Percentiles rank a stretch among this genome's conserved stretches.
Conservation (phyloP, 345 rosid species). For the Populus simonii region DNA sequence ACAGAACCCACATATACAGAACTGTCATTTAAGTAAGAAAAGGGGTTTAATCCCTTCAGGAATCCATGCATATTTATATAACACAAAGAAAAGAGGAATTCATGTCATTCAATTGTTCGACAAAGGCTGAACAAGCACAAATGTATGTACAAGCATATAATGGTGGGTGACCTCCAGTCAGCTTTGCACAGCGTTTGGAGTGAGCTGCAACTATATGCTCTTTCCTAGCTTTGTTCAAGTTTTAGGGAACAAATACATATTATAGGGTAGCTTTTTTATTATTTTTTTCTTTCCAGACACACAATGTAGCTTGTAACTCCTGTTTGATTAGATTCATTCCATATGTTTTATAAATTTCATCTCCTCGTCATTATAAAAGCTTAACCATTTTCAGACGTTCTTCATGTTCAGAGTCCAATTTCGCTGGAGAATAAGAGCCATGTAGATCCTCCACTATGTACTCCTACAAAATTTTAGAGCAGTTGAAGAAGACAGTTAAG, state of each 20-base stretch:
- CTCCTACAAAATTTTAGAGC: slow-evolving; percentile 41
- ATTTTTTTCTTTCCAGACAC: background rate
- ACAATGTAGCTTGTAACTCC: slow-evolving; percentile 3
- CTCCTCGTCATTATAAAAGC: slow-evolving; percentile 47
- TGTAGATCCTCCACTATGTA: slow-evolving; percentile 90
- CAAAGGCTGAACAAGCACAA: background rate
- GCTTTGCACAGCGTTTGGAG: background rate
- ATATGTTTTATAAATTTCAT: background rate
- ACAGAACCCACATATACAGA: background rate
- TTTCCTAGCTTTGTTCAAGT: background rate
- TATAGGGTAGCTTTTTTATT: background rate
- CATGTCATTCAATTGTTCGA: background rate
- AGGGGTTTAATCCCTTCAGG: background rate
- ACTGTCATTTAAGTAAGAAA: background rate
- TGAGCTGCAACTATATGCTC: background rate
- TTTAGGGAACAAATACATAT: background rate
- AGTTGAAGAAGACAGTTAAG: background rate
- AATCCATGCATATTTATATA: background rate
- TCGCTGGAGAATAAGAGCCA: slow-evolving; percentile 74
- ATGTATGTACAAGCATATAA: background rate
- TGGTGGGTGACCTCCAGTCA: background rate
- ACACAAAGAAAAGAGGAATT: background rate
- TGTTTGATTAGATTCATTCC: background rate
- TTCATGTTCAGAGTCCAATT: slow-evolving; percentile 78
- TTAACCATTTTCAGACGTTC: slow-evolving; percentile 69